Conservation (phyloP, 2,329 filamentous ascomycete species). For the Amphichorda felina region DNA sequence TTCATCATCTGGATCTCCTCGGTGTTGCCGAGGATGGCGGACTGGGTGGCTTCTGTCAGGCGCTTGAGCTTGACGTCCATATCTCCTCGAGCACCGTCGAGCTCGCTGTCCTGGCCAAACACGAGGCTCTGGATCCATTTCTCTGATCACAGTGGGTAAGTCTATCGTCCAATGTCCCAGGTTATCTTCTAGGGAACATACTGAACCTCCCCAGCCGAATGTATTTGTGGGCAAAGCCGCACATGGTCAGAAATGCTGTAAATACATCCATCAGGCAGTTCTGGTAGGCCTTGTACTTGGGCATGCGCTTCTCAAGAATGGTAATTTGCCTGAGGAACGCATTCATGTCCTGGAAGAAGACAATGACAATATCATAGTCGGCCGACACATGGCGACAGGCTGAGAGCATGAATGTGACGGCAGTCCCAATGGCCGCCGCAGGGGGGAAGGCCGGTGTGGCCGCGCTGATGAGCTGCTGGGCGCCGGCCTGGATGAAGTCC, state of each 20-base stretch:
- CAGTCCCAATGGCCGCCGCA: conserved; percentile 18
- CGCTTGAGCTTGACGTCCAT: conserved; percentile 13
- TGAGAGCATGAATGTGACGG: conserved; percentile 17
- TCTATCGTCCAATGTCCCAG: too few species aligned
- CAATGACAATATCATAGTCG: conserved; percentile 24
- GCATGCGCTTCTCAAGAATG: conserved; percentile 18
- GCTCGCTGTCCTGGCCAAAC: conserved; percentile 16
- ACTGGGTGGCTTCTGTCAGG: conserved; percentile 17
- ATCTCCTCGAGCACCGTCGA: conserved; percentile 14
- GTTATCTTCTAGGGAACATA: not conserved
- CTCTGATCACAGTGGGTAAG: too few species aligned
- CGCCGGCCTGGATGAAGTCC: conserved; percentile 9
- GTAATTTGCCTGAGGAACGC: conserved; percentile 21
- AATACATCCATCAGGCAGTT: conserved; percentile 24
- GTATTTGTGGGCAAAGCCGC: conserved; percentile 19
- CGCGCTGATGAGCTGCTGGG: conserved; percentile 15
- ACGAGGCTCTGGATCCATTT: conserved; percentile 17
- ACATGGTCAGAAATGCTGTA: conserved; percentile 17
- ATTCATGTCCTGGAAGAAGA: conserved; percentile 25
- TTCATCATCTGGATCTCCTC: conserved; percentile 16
- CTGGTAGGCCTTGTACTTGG: conserved; percentile 15
- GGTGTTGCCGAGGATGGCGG: conserved; percentile 19
- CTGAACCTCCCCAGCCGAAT: conserved; percentile 19
- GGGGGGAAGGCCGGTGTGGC: conserved; percentile 19
- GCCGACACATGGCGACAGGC: conserved; percentile 17